Base-by-base conservation (phyloP, 2,329 filamentous ascomycete genomes). In the Lithohypha guttulata region DNA sequence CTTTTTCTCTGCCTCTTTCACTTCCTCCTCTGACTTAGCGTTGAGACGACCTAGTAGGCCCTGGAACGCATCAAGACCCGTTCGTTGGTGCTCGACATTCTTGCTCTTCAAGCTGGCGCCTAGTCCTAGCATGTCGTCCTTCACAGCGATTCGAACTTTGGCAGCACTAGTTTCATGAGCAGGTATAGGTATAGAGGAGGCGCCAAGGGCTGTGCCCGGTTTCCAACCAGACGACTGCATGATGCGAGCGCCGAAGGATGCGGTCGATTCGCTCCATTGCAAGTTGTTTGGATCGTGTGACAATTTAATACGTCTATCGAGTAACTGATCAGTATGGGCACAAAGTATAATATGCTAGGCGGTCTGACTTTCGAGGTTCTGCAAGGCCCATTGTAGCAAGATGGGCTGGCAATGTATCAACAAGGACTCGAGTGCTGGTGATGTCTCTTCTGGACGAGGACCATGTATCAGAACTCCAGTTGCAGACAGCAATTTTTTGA, bases 271-370 rank as follows among this genome's bases (percentile, higher is more conserved):
- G 41, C 81, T 79, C 91, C 91, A 98, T 70, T 75, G 77, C 33
- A 84, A 94, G 61, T 96, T 98, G 65, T 96, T 95, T 6, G 91
- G 91, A 62, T 98, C 91, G 58, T 81, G 73, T 50, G 81, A 81
- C 56, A 96, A 78, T 64, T 89, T 93, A 33, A 70, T 70, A 52
- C 65, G 68, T 53, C 72, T 76, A 42, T 26, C 20, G 27, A 34
- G 23, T 11, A 14, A 15, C 6, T 3, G 22, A 17, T 23, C 17
- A 32, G 15, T 8, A 11, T 13, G 14, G 14, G 11, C 14, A 10
- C 26, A 14, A 23, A 15, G 31, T 7, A 31, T 17, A 26, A 13
- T 15, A 9, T 18, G 13, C 25, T 20, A 15, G 18, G 8, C 37
- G 20, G 14, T 47, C 62, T 57, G 66, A 82, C 79, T 77, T 81